These are phyloP conservation scores for Populus ilicifolia DNA, from an alignment of 345 rosid genomes.

Conservation along the genomic window DNA sequence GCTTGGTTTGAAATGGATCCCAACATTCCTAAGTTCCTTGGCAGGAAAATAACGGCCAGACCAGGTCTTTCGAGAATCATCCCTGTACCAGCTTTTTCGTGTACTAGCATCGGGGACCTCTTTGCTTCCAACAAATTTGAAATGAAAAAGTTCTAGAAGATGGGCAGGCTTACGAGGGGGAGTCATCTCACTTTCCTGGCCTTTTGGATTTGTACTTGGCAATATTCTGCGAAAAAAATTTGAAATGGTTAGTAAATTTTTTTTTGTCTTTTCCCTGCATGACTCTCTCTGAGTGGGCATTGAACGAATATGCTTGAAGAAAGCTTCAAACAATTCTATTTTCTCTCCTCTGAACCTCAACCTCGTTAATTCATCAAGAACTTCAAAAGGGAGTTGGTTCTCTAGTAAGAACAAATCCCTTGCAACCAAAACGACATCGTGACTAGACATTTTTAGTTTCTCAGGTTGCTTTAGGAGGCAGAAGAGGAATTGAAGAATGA, in stretches of 20 bases:
- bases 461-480: not conserved
- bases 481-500: not conserved
- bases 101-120: not conserved
- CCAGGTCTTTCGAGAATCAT: not conserved
- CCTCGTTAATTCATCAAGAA: not conserved
- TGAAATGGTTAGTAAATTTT: not conserved
- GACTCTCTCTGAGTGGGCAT: not conserved
- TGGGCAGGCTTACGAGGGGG: not conserved
- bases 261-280: not conserved
- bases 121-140: not conserved
- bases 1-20: slow-evolving; percentile 12
- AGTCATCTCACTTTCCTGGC: too few species aligned
- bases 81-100: not conserved
- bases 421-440: not conserved
- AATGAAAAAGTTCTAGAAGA: not conserved
- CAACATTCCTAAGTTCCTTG: slow-evolving; percentile 14
- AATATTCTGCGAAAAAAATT: not conserved
- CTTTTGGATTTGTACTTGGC: not conserved
- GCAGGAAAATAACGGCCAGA: not conserved
- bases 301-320: not conserved
- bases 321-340: not conserved
- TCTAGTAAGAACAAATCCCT: slow-evolving; percentile 9
- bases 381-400: slow-evolving; percentile 7
- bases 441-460: not conserved
- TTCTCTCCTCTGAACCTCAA: not conserved